These are phyloP conservation scores for Hortaea werneckii DNA, from an alignment of 2,329 filamentous ascomycete species.

Conservation along the genomic window DNA sequence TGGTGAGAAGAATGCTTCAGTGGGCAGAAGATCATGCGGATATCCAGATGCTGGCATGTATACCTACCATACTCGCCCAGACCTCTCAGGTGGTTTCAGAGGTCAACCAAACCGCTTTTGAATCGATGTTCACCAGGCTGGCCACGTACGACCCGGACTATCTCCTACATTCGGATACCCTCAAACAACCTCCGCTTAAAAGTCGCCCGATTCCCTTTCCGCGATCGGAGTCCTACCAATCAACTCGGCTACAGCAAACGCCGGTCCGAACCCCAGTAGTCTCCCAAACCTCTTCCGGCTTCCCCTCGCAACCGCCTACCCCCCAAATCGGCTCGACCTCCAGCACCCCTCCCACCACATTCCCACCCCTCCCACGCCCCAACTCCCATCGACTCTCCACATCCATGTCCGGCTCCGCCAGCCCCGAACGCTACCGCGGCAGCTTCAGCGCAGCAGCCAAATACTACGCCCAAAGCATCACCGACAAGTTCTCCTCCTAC, in stretches of 20 bases:
- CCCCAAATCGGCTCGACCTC: conserved; percentile 19
- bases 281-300: conserved; percentile 16
- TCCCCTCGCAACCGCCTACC: conserved; percentile 20
- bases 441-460: conserved; percentile 25
- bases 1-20: conserved; percentile 47
- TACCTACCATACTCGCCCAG: conserved; percentile 50
- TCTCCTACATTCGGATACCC: not conserved
- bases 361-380: conserved; percentile 13
- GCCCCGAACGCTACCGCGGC: conserved; percentile 22
- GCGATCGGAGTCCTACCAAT: too few relatives aligned
- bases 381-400: conserved; percentile 14
- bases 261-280: not conserved
- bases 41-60: conserved; percentile 56
- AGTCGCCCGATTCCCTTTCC: too few relatives aligned
- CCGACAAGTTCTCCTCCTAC: conserved; percentile 22
- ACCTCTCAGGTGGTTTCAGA: conserved; percentile 16
- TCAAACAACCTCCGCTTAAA: not conserved
- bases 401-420: conserved; percentile 19
- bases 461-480: conserved; percentile 25
- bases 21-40: conserved; percentile 53
- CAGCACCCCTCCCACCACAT: conserved; percentile 20
- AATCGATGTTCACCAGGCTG: conserved; percentile 1
- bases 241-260: too few relatives aligned
- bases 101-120: not conserved
- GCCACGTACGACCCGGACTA: not conserved